A percentile compares a stretch with the other conserved stretches of the same genome.
Evolutionary conservation across 2,329 filamentous ascomycete genomes (phyloP).

Genomic region (Cladobotryum mycophilum): DNA sequence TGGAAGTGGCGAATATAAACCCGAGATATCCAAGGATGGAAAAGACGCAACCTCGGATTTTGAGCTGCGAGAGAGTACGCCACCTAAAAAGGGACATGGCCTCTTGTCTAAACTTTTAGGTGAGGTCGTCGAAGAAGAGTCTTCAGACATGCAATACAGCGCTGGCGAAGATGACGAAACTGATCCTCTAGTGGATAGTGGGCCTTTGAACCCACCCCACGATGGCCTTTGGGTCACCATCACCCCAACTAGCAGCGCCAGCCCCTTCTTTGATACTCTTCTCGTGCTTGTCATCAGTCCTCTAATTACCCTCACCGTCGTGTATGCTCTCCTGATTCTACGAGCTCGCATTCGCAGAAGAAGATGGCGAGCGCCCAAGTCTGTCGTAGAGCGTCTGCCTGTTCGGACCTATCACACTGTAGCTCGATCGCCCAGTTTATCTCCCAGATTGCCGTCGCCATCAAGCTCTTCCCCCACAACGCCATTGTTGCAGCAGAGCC

Average conservation of each 20-base stretch:
- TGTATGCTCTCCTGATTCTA: conserved; percentile 82
- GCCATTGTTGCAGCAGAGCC: conserved; percentile 63
- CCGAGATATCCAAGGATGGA: conserved; percentile 4
- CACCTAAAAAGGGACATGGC: conserved; percentile 30
- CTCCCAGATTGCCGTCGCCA: conserved; percentile 55
- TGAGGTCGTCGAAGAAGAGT: conserved; percentile 19
- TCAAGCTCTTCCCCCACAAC: conserved; percentile 66
- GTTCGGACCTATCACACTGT: conserved; percentile 94
- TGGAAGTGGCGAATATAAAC: conserved; percentile 63
- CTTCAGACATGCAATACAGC: conserved; percentile 2
- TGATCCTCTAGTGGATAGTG: conserved; percentile 10
- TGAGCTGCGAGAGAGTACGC: background rate
- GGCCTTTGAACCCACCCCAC: conserved; percentile 24
- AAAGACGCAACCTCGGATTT: conserved; percentile 1
- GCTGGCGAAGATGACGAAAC: background rate
- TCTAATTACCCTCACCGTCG: conserved; percentile 82
- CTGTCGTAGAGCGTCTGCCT: conserved; percentile 87
- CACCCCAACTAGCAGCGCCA: conserved; percentile 81
- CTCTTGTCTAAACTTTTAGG: conserved; percentile 47
- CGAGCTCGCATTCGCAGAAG: conserved; percentile 82
- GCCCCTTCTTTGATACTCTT: conserved; percentile 91
- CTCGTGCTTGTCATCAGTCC: conserved; percentile 96
- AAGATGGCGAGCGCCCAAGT: conserved; percentile 96
- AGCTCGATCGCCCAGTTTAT: conserved; percentile 48
- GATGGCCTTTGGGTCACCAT: conserved; percentile 96